Evolutionary conservation across 768 basidiomycete species (phyloP).

Genomic region (Collybia sordida): DNA sequence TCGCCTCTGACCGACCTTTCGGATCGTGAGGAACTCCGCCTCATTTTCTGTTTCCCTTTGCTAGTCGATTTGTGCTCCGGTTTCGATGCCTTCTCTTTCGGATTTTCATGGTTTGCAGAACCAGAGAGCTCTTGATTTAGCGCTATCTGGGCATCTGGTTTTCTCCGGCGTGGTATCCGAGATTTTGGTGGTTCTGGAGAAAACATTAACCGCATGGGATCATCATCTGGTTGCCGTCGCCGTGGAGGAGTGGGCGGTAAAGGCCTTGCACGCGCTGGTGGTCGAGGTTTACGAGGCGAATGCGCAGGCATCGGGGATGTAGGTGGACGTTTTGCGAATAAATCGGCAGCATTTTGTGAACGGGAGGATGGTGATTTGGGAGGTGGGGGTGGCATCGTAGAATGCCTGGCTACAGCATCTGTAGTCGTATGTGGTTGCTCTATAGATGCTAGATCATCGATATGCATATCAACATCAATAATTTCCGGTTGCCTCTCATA

Average conservation of each 20-base stretch:
- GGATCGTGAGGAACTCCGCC: too few species aligned
- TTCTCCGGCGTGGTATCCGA: background rate
- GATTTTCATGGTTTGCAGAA: too few species aligned
- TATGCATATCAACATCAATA: constrained; percentile 36
- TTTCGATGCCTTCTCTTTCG: constrained; percentile 10
- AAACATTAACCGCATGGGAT: constrained; percentile 33
- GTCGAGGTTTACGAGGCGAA: constrained; percentile 55
- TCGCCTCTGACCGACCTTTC: too few species aligned
- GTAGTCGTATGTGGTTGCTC: background rate
- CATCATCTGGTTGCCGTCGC: constrained; percentile 23
- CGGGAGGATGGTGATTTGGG: constrained; percentile 4
- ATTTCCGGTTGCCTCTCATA: constrained; percentile 15
- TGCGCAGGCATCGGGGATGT: constrained; percentile 61
- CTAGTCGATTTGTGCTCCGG: background rate
- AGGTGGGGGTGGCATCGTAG: constrained; percentile 17
- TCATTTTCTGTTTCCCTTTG: too few species aligned
- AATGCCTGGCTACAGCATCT: too few species aligned
- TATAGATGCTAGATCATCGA: constrained; percentile 7
- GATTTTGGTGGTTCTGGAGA: constrained; percentile 8
- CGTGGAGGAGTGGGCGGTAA: constrained; percentile 8
- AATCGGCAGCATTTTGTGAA: constrained; percentile 21
- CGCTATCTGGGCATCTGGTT: too few species aligned
- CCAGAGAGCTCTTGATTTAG: background rate
- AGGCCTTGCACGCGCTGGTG: constrained; percentile 48
- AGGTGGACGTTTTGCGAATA: constrained; percentile 63